phyloP scores from a whole-genome alignment of 768 basidiomycete species.

The Lactifluus rugatus region DNA sequence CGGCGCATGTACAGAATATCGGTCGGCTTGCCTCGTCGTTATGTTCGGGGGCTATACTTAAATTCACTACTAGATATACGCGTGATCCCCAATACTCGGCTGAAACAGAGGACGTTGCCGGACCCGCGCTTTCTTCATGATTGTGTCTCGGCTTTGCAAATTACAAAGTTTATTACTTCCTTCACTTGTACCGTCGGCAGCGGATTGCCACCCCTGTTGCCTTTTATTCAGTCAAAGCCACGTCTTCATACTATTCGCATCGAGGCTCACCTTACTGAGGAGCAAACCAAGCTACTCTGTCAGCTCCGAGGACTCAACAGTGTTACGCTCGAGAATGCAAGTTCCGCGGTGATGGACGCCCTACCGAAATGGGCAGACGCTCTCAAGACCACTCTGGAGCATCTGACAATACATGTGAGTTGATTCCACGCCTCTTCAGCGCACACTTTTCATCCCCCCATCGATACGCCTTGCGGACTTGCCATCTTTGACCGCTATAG shows the following conservation, averaged over 20 bases:
- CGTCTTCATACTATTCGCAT: conserved; percentile 40
- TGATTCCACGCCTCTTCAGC: background rate
- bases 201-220: conserved; percentile 42
- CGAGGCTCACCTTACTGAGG: conserved; percentile 42
- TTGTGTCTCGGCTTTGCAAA: conserved; percentile 37
- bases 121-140: conserved; percentile 44
- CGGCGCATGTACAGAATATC: conserved; percentile 49
- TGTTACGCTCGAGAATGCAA: conserved; percentile 48
- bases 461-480: conserved; percentile 12
- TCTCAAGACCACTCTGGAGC: conserved; percentile 38
- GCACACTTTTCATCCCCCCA: conserved; percentile 2
- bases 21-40: conserved; percentile 30
- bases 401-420: conserved; percentile 53
- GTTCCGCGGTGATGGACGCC: conserved; percentile 49
- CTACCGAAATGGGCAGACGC: conserved; percentile 47
- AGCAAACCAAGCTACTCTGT: conserved; percentile 38
- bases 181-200: conserved; percentile 44
- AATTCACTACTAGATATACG: conserved; percentile 36
- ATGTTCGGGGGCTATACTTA: background rate
- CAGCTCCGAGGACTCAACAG: conserved; percentile 33
- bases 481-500: background rate
- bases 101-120: conserved; percentile 17
- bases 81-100: conserved; percentile 33
- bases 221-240: conserved; percentile 34
- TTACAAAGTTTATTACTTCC: conserved; percentile 43